Conservation (phyloP, 2,329 filamentous ascomycete genomes). For the Fusarium sp. region DNA sequence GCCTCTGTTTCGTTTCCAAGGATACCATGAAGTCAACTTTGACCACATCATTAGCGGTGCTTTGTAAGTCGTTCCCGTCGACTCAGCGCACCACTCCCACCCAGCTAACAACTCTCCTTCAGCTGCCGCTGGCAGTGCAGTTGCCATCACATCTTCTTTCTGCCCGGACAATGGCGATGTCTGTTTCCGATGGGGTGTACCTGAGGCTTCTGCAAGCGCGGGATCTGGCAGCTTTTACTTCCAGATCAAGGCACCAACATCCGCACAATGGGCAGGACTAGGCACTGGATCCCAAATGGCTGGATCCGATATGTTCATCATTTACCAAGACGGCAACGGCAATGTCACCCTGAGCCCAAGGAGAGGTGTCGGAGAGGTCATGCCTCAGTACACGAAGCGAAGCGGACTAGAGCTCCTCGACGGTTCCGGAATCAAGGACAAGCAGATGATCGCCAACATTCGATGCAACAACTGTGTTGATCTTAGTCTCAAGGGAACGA, state of each 20-base stretch:
- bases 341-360: constrained; percentile 71
- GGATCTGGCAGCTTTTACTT: constrained; percentile 66
- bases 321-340: constrained; percentile 65
- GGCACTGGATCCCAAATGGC: constrained; percentile 65
- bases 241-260: constrained; percentile 63
- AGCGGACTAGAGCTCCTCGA: constrained; percentile 61
- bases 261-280: constrained; percentile 64
- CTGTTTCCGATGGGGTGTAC: constrained; percentile 66
- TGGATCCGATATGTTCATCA: constrained; percentile 67
- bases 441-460: constrained; percentile 68
- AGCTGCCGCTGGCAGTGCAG: constrained; percentile 37
- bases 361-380: constrained; percentile 54
- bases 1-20: neutral
- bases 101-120: constrained; percentile 10
- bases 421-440: constrained; percentile 63
- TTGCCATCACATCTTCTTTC: constrained; percentile 44
- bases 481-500: constrained; percentile 52
- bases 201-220: constrained; percentile 55
- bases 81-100: neutral
- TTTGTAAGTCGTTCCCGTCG: constrained; percentile 31
- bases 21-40: constrained; percentile 32
- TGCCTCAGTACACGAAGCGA: constrained; percentile 56
- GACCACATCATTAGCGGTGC: constrained; percentile 21
- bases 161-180: constrained; percentile 55
- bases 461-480: constrained; percentile 60